Conservation (phyloP, 257 asterid species). For the Craterostigma plantagineum region DNA sequence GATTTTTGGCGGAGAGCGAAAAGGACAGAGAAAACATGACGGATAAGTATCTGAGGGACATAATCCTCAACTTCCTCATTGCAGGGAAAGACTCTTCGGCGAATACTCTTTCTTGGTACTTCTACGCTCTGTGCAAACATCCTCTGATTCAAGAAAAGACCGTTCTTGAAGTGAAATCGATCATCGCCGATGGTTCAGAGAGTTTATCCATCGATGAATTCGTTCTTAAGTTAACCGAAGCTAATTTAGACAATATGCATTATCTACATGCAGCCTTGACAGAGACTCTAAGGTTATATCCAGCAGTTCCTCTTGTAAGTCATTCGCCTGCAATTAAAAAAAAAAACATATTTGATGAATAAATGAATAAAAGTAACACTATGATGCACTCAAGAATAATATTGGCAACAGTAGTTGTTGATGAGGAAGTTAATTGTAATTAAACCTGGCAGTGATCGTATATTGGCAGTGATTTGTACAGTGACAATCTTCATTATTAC, state of each 20-base stretch:
- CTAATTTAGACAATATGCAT: conserved; percentile 39
- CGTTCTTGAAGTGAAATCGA: conserved; percentile 22
- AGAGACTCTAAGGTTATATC: conserved; percentile 53
- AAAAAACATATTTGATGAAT: too few relatives aligned
- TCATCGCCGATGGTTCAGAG: conserved; percentile 13
- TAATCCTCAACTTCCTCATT: conserved; percentile 49
- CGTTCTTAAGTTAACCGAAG: conserved; percentile 27
- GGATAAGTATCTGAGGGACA: conserved; percentile 36
- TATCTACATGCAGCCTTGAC: conserved; percentile 47
- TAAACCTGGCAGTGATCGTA: too few relatives aligned
- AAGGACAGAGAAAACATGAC: conserved; percentile 18
- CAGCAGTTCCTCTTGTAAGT: conserved; percentile 41
- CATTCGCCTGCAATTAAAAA: too few relatives aligned
- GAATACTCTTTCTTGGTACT: conserved; percentile 52
- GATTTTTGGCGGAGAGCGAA: conserved; percentile 37
- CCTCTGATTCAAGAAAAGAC: conserved; percentile 30
- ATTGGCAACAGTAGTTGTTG: too few relatives aligned
- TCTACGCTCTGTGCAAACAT: conserved; percentile 53
- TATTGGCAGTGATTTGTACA: too few relatives aligned
- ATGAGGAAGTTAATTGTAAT: too few relatives aligned
- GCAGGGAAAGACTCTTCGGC: conserved; percentile 72
- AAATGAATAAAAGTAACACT: too few relatives aligned
- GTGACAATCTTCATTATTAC: too few relatives aligned
- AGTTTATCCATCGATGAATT: conserved; percentile 18
- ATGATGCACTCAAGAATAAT: too few relatives aligned